Evolutionary conservation across 148 eudicot genomes (phyloP).

Genomic region (Fagopyrum tataricum): DNA sequence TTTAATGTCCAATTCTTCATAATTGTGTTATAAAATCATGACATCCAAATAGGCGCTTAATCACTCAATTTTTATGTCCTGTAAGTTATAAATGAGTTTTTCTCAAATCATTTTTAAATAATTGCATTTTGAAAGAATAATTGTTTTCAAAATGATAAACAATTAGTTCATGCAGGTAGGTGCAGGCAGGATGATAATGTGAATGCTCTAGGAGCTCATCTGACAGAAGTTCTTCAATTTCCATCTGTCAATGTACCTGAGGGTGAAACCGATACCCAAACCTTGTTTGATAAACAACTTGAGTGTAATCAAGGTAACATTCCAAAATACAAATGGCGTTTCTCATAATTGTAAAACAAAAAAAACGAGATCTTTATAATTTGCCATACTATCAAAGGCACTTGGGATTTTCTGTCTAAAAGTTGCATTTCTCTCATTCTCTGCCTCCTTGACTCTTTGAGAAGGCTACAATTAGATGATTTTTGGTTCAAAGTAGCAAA

Average conservation of each 20-base stretch:
- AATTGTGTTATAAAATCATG: too few relatives aligned
- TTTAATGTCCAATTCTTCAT: too few relatives aligned
- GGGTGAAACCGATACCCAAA: not conserved
- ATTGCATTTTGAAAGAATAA: too few relatives aligned
- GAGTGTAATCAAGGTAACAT: not conserved
- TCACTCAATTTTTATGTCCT: too few relatives aligned
- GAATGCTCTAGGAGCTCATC: not conserved
- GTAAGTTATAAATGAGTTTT: too few relatives aligned
- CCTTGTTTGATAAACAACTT: not conserved
- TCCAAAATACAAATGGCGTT: not conserved
- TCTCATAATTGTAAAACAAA: not conserved
- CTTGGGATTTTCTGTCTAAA: not conserved
- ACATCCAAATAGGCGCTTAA: too few relatives aligned
- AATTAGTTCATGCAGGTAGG: not conserved
- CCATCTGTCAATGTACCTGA: not conserved
- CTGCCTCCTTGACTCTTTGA: not conserved
- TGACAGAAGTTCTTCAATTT: slow-evolving; percentile 1
- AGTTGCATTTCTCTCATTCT: not conserved
- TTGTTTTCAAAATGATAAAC: not conserved
- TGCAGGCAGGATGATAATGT: not conserved
- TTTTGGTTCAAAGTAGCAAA: not conserved
- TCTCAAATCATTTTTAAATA: too few relatives aligned
- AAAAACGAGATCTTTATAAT: not conserved
- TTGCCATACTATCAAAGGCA: not conserved
- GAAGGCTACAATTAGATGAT: not conserved